Conservation (phyloP, 306 rosid species). For the Quercus dentata region DNA sequence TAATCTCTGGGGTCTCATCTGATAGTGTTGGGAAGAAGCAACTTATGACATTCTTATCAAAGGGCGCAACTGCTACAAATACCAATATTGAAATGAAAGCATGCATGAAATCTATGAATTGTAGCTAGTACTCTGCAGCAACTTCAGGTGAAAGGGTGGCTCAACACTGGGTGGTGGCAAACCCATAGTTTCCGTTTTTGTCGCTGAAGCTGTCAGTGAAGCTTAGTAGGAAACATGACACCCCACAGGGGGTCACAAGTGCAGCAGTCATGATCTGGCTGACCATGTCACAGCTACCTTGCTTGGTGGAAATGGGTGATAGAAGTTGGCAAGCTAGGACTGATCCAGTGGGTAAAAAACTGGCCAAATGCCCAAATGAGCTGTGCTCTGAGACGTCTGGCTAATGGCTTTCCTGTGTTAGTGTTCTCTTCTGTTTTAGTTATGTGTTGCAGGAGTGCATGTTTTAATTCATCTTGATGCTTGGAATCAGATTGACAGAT, state of each 20-base stretch:
- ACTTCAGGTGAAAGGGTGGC: conserved; percentile 29
- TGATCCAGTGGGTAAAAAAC: conserved; percentile 76
- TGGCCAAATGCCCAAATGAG: too few relatives aligned
- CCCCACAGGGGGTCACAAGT: conserved; percentile 42
- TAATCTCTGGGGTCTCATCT: conserved; percentile 45
- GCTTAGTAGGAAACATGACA: conserved; percentile 48
- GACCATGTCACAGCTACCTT: conserved; percentile 61
- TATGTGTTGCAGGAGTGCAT: conserved; percentile 30
- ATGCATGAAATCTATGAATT: conserved; percentile 59
- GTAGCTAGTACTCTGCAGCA: conserved; percentile 39
- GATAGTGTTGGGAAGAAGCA: conserved; percentile 71
- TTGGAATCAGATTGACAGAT: conserved; percentile 15
- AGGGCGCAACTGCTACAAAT: conserved; percentile 65
- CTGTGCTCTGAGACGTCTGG: too few relatives aligned
- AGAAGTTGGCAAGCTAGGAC: conserved; percentile 87
- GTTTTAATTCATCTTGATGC: conserved; percentile 25
- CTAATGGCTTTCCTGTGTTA: too few relatives aligned
- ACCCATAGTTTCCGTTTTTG: conserved; percentile 56
- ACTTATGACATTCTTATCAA: conserved; percentile 56
- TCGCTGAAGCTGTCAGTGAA: conserved; percentile 75
- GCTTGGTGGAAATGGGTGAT: conserved; percentile 64
- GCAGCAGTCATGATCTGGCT: conserved; percentile 41
- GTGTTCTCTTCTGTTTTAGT: too few relatives aligned
- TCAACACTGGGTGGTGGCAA: conserved; percentile 61
- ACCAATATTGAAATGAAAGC: conserved; percentile 59